Evolutionary conservation across 1,139 yeast genomes (phyloP), one percentile per base, ranked within the genome.

Genomic region (Taiozyma sp.): DNA sequence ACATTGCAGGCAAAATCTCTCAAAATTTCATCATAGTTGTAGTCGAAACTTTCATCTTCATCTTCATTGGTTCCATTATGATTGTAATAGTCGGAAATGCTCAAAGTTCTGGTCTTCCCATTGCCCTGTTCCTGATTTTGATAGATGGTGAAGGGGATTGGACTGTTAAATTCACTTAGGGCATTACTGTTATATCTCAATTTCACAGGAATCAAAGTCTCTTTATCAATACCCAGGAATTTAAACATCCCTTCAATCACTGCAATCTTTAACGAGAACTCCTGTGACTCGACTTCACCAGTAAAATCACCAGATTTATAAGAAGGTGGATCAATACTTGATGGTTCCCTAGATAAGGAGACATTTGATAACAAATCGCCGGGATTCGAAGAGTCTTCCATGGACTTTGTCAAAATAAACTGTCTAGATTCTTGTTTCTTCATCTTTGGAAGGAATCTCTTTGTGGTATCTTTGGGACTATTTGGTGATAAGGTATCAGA

Each of bases 321-420:
- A 23, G 67, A 61, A 29, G 62, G 16, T n/a, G 22, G 72, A n/a
- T 67, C 61, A 32, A 45, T 43, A 23, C 60, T 30, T 19, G 57
- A 49, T 24, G 69, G 75, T 52, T 76, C 72, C 56, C 92, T 73
- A 1, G 91, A 80, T 4, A 89, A 68, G 0, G 96, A 95, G 0
- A 87, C 96, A 49, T 87, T 87, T 0, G 96, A 87, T 16, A 90
- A 70, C 51, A 90, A 73, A 65, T 90, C 96, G 32, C 97, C 97
- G 0, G 97, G 96, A 53, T 87, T 86, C 14, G 81, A 70, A 32
- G 91, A 80, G 48, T 80, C 83, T 29, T 54, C 53, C 13, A 48
- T 14, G 7, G 47, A 28, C 4, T 46, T 44, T 12, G 51, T 38
- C 40, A 88, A 68, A 6, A 80, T 75, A 24, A 87, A 90, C 58